These are phyloP conservation scores for Termitomyces sp. DNA, from an alignment of 768 basidiomycete genomes.

Conservation along the genomic window DNA sequence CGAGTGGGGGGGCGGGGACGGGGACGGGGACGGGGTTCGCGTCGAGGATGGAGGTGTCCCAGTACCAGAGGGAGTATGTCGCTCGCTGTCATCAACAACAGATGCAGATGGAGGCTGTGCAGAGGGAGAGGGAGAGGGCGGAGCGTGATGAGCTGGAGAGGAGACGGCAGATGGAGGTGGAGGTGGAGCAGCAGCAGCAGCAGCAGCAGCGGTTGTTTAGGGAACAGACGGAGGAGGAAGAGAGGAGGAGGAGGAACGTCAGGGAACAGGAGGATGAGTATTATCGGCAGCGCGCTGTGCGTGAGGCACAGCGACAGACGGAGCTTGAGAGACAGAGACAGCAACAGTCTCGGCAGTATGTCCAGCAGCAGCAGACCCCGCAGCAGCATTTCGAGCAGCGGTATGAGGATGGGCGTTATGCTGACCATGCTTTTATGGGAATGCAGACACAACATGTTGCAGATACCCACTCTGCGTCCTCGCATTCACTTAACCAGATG, in stretches of 20 bases:
- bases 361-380: slow-evolving; percentile 5
- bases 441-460: not conserved
- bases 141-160: slow-evolving; percentile 20
- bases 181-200: slow-evolving; percentile 16
- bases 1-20: slow-evolving; percentile 28
- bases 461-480: not conserved
- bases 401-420: no score
- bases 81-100: not conserved
- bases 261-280: slow-evolving; percentile 12
- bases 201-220: slow-evolving; percentile 17
- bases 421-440: no score
- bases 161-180: slow-evolving; percentile 16
- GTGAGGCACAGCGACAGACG: slow-evolving; percentile 13
- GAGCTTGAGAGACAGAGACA: slow-evolving; percentile 18
- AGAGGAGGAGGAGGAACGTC: slow-evolving; percentile 16
- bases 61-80: not conserved
- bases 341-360: slow-evolving; percentile 14
- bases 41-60: slow-evolving; percentile 14
- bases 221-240: slow-evolving; percentile 17
- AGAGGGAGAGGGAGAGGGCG: slow-evolving; percentile 25
- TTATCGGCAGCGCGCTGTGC: slow-evolving; percentile 11
- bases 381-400: not conserved
- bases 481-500: not conserved
- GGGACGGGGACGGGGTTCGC: slow-evolving; percentile 26
- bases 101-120: slow-evolving; percentile 11